Base-by-base conservation (phyloP, 2,329 filamentous ascomycete species). In the Aspergillus thermomutatus region DNA sequence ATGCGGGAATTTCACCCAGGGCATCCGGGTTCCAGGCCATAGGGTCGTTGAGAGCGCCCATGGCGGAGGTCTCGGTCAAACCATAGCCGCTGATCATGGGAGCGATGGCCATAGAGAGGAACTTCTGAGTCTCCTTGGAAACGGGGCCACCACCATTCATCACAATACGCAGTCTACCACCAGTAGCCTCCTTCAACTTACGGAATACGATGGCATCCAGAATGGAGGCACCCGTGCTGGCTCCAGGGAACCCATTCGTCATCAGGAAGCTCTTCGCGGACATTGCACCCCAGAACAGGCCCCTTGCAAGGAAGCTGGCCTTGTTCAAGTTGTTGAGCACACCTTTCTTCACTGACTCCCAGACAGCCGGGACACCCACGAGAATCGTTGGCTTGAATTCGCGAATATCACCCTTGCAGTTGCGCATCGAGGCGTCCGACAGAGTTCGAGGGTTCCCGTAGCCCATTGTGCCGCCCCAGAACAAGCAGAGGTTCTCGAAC, bases 311-410 rank as follows among this genome's bases (percentile, higher is more conserved):
- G n/a, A 82, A 75, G 67, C 87, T 87, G 60, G 88, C 83, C 56
- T 83, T 79, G 70, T 90, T 88, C 58, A 97, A 87, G 75, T 92
- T 91, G 66, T 80, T 77, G 62, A 93, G 80, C 67, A 99, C 90
- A 54, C 94, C 94, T 81, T 99, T 99, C 81, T 92, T 93, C 68
- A 99, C 89, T 1, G 91, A 92, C 78, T 99, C 94, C 92, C 93
- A 99, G 31, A 99, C 89, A 57, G 95, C 92, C 1, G 94, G 94
- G 3, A 99, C 94, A 73, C 94, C 94, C 41, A 97, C 89, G 72
- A 99, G 84, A 70, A 97, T 84, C 1, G 92, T 95, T 1, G 94
- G 94, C 66, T 84, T 84, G 72, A 97, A 89, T 70, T 97, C 92
- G 59, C 90, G 89, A 77, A 99, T 96, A 67, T 99, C 94, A 65